A percentile compares a stretch with the other conserved stretches of the same genome.
Evolutionary conservation across 441 rosid genomes (phyloP).

Genomic region (Populus trichocarpa): DNA sequence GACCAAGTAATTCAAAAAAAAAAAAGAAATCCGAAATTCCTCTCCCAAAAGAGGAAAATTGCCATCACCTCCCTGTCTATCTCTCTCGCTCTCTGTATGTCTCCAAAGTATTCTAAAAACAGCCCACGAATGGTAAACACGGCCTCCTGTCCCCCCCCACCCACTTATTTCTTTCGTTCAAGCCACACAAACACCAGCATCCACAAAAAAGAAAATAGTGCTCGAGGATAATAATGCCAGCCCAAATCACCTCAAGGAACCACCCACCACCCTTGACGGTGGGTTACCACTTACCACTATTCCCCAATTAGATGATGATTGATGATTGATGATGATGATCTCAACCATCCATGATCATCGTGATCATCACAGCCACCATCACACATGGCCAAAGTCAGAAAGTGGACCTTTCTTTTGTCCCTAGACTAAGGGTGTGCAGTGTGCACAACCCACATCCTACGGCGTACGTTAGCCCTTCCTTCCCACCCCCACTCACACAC

Average conservation of each 20-base stretch:
- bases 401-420: constrained; percentile 26
- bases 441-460: constrained; percentile 22
- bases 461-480: constrained; percentile 50
- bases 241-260: neutral
- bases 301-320: neutral
- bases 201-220: neutral
- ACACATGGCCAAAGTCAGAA: constrained; percentile 7
- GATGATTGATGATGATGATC: neutral
- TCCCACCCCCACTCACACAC: constrained; percentile 26
- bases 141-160: too few species aligned
- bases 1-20: too few species aligned
- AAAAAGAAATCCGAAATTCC: too few species aligned
- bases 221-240: neutral
- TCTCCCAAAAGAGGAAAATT: too few species aligned
- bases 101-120: too few species aligned
- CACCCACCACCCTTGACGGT: constrained; percentile 18
- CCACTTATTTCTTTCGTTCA: neutral
- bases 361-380: neutral
- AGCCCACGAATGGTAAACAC: too few species aligned
- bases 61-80: too few species aligned
- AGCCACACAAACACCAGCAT: neutral
- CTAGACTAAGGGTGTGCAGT: neutral
- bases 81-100: too few species aligned
- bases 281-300: neutral
- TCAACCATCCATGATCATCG: neutral